Percentiles rank a stretch among this genome's conserved stretches.
Evolutionary conservation across 176 grass and related monocot genomes (phyloP).

Genomic region (Pharus latifolius): DNA sequence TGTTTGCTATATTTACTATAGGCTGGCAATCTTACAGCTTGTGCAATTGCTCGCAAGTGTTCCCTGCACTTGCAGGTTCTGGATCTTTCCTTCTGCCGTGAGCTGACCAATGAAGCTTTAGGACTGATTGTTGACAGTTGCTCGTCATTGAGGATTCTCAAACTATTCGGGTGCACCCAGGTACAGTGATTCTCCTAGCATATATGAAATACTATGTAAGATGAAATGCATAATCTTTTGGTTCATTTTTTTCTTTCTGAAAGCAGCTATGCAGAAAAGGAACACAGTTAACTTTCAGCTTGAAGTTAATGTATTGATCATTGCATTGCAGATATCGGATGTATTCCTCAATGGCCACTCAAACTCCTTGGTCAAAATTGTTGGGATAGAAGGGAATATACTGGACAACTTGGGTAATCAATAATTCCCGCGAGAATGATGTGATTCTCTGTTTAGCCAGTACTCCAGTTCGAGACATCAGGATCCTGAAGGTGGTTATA

Average conservation of each 20-base stretch:
- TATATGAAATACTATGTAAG: not conserved
- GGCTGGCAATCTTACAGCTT: conserved; percentile 72
- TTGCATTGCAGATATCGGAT: conserved; percentile 63
- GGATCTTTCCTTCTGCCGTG: conserved; percentile 92
- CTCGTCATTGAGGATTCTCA: conserved; percentile 56
- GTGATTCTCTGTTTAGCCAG: not conserved
- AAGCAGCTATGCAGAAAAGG: not conserved
- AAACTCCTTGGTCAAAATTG: conserved; percentile 41
- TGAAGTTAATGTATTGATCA: not conserved
- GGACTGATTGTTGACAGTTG: conserved; percentile 73
- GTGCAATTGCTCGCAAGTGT: conserved; percentile 62
- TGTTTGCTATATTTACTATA: conserved; percentile 23
- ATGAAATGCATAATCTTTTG: not conserved
- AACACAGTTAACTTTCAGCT: not conserved
- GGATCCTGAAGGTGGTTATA: not conserved
- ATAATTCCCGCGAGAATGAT: conserved; percentile 9
- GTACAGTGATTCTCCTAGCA: conserved; percentile 16
- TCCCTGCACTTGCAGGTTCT: conserved; percentile 39
- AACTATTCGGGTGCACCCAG: conserved; percentile 96
- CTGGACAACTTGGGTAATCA: conserved; percentile 14
- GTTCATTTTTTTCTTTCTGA: not conserved
- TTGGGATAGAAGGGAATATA: conserved; percentile 60
- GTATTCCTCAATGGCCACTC: conserved; percentile 74
- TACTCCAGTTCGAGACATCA: not conserved
- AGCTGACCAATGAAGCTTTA: conserved; percentile 71